These are phyloP conservation scores for Haematococcus lacustris DNA, from an alignment of 139 green algal genomes.

Conservation along the genomic window DNA sequence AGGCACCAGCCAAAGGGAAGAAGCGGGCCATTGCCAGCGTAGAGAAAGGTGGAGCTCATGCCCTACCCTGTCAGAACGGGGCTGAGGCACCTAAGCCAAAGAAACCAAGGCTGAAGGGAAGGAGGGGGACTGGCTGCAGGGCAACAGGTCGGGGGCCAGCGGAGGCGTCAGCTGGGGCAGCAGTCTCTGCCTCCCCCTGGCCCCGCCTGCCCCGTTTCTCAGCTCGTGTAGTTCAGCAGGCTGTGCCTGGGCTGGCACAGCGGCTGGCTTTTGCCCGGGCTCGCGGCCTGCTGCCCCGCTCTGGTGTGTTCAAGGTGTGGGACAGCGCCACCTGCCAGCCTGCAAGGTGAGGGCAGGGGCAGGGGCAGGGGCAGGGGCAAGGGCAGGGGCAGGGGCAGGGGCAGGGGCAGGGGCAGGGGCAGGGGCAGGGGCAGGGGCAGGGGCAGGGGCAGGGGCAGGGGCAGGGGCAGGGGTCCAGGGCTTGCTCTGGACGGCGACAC, in stretches of 20 bases:
- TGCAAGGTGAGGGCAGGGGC: background rate
- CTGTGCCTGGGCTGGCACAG: background rate
- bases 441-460: too few species aligned
- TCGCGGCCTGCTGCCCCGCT: constrained; percentile 18
- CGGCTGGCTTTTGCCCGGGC: background rate
- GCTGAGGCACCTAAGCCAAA: too few species aligned
- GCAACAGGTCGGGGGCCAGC: background rate
- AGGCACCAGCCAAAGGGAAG: background rate
- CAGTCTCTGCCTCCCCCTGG: background rate
- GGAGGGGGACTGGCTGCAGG: background rate
- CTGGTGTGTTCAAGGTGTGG: constrained; percentile 26
- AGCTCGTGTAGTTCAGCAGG: background rate
- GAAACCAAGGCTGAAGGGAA: background rate
- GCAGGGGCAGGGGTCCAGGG: too few species aligned
- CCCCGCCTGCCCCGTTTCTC: background rate
- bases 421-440: too few species aligned
- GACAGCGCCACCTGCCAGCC: background rate
- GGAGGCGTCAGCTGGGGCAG: background rate
- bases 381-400: too few species aligned
- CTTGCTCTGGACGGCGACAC: background rate
- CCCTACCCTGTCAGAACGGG: too few species aligned
- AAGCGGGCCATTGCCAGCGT: too few species aligned
- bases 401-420: too few species aligned
- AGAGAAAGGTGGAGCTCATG: too few species aligned
- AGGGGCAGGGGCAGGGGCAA: too few species aligned